These are phyloP conservation scores for Penicillium samsonianum DNA, from an alignment of 495 filamentous ascomycete species.

Conservation along the genomic window DNA sequence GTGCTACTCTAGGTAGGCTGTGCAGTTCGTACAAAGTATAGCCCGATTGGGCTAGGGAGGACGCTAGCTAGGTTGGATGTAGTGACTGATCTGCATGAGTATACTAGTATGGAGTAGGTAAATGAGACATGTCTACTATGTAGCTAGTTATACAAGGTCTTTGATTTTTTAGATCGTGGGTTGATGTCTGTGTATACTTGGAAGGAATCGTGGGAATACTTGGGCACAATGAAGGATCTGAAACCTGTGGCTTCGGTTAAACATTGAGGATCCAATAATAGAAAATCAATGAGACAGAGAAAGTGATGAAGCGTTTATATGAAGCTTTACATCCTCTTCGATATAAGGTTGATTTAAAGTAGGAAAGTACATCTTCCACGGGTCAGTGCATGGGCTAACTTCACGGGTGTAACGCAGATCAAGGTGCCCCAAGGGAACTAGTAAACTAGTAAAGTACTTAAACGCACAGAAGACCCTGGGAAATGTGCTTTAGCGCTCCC, in stretches of 20 bases:
- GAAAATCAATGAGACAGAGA: not conserved
- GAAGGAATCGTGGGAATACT: not conserved
- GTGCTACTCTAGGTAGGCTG: not conserved
- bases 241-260: not conserved
- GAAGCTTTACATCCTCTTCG: not conserved
- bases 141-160: not conserved
- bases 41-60: not conserved
- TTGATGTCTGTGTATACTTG: not conserved
- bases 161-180: not conserved
- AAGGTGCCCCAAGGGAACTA: conserved; percentile 23
- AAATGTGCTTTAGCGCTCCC: conserved; percentile 23
- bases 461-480: conserved; percentile 9
- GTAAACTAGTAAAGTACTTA: conserved; percentile 8
- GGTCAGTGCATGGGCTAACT: conserved; percentile 4
- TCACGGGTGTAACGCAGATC: conserved; percentile 7
- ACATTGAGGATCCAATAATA: not conserved
- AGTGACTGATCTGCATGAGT: not conserved
- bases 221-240: not conserved
- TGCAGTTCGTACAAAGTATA: not conserved
- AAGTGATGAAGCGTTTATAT: not conserved
- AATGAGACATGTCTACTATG: not conserved
- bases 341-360: conserved; percentile 1
- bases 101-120: not conserved
- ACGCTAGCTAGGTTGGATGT: not conserved
- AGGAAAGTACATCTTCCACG: not conserved